phyloP scores from a whole-genome alignment of 768 basidiomycete genomes.

The Hypsizygus marmoreus region DNA sequence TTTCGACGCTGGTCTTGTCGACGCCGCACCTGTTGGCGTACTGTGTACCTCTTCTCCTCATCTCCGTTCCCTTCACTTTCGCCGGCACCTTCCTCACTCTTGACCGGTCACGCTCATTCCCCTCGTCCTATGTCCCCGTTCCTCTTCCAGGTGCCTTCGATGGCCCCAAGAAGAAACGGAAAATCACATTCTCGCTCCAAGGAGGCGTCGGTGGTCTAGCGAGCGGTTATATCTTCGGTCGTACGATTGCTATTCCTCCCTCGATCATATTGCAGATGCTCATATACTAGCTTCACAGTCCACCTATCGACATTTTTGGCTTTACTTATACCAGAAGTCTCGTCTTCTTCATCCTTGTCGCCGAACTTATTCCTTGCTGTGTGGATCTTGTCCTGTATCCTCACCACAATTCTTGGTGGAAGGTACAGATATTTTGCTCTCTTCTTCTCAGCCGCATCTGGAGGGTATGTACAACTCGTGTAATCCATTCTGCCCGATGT shows the following conservation, averaged over 20 bases:
- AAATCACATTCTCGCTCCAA: slow-evolving; percentile 45
- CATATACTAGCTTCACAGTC: slow-evolving; percentile 34
- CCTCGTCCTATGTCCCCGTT: slow-evolving; percentile 40
- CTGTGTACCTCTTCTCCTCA: slow-evolving; percentile 57
- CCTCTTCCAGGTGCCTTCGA: slow-evolving; percentile 35
- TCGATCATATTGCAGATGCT: background rate
- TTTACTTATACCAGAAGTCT: slow-evolving; percentile 54
- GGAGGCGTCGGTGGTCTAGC: slow-evolving; percentile 67
- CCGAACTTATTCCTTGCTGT: slow-evolving; percentile 57
- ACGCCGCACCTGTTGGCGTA: slow-evolving; percentile 57
- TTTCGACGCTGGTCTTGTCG: slow-evolving; percentile 47
- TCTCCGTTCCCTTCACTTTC: slow-evolving; percentile 60
- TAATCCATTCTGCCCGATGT: slow-evolving; percentile 33
- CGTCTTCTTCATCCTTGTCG: slow-evolving; percentile 44
- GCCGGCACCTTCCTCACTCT: slow-evolving; percentile 74
- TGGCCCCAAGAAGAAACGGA: slow-evolving; percentile 28
- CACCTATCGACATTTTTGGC: slow-evolving; percentile 63
- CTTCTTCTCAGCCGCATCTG: slow-evolving; percentile 47
- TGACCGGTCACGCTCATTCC: slow-evolving; percentile 67
- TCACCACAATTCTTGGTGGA: slow-evolving; percentile 51
- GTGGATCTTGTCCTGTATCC: slow-evolving; percentile 56
- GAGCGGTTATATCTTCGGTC: slow-evolving; percentile 58
- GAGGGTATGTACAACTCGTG: slow-evolving; percentile 55
- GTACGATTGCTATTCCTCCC: slow-evolving; percentile 36
- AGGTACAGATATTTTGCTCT: slow-evolving; percentile 57